A percentile compares a stretch with the other conserved stretches of the same genome.
phyloP scores from a whole-genome alignment of 352 stramenopile genomes.

The Globisporangium recalcitrans region DNA sequence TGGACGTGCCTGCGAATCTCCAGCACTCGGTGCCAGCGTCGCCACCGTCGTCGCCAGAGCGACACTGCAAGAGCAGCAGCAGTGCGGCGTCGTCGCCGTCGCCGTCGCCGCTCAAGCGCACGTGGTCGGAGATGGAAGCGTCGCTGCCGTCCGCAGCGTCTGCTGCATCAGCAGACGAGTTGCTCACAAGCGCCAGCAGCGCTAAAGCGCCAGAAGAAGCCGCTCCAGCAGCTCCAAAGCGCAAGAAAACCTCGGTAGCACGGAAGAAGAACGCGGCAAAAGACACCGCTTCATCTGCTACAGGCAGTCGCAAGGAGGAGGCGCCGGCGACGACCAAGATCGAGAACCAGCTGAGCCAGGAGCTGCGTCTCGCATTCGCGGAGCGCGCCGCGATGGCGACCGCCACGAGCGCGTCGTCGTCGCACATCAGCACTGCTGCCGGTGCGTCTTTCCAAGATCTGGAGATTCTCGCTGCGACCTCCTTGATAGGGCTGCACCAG shows the following conservation, averaged over 20 bases:
- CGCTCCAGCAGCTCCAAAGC: conserved; percentile 23
- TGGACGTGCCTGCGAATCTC: conserved; percentile 63
- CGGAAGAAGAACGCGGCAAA: conserved; percentile 36
- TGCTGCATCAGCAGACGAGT: conserved; percentile 1
- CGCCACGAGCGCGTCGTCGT: conserved; percentile 5
- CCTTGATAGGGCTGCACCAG: conserved; percentile 66
- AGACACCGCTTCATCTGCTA: not conserved
- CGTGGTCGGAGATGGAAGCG: conserved; percentile 40
- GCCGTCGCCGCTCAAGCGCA: conserved; percentile 50
- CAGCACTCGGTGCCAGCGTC: conserved; percentile 49
- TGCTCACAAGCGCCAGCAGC: not conserved
- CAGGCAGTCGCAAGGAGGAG: conserved; percentile 8
- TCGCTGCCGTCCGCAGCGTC: conserved; percentile 17
- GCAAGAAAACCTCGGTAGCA: conserved; percentile 27
- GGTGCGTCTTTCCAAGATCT: conserved; percentile 51
- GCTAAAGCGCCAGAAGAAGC: not conserved
- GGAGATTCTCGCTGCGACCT: conserved; percentile 72
- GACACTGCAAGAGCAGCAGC: conserved; percentile 6
- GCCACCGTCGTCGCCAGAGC: conserved; percentile 27
- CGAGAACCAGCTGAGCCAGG: conserved; percentile 30
- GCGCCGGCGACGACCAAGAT: conserved; percentile 18
- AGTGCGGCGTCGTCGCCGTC: conserved; percentile 7
- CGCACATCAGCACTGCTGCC: not conserved
- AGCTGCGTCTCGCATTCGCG: conserved; percentile 27
- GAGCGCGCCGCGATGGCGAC: conserved; percentile 5